These are phyloP conservation scores for Rhodosorus marinus DNA, from an alignment of 23 red algal genomes.

Conservation along the genomic window DNA sequence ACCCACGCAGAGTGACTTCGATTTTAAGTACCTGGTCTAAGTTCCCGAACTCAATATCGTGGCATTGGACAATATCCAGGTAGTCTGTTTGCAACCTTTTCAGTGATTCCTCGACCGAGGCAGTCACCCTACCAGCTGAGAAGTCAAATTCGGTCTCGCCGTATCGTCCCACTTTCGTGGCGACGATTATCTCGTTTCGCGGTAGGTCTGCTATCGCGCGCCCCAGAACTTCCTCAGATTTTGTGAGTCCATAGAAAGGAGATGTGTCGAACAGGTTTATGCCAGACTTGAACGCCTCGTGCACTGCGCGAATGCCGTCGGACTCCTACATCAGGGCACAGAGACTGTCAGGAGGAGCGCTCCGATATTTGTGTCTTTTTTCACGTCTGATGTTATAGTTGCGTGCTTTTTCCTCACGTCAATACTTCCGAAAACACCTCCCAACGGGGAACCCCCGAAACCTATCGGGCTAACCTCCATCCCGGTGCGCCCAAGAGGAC, in stretches of 20 bases:
- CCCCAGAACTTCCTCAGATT: conserved; percentile 65
- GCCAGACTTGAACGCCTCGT: conserved; percentile 46
- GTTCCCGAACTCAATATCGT: conserved; percentile 86
- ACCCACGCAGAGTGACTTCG: no score
- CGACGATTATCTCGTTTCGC: conserved; percentile 60
- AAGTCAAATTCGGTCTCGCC: conserved; percentile 72
- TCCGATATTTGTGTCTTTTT: not conserved
- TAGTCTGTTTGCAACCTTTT: conserved; percentile 30
- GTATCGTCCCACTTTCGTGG: conserved; percentile 94
- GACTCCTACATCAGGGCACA: conserved; percentile 21
- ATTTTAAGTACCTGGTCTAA: no score
- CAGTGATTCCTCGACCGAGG: conserved; percentile 62
- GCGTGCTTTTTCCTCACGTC: conserved; percentile 3
- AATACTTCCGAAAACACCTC: conserved; percentile 52
- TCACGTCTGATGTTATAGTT: not conserved
- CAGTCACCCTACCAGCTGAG: conserved; percentile 37
- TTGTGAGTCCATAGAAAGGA: conserved; percentile 77
- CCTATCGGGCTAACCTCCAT: conserved; percentile 54
- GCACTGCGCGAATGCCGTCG: conserved; percentile 48
- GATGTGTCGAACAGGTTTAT: conserved; percentile 93
- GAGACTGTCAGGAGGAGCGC: not conserved
- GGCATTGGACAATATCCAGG: conserved; percentile 92
- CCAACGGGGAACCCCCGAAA: conserved; percentile 86
- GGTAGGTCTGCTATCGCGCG: conserved; percentile 47
- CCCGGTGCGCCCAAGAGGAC: conserved; percentile 60